Base-by-base conservation (phyloP, 2,329 filamentous ascomycete species). In the Xylaria sp. region DNA sequence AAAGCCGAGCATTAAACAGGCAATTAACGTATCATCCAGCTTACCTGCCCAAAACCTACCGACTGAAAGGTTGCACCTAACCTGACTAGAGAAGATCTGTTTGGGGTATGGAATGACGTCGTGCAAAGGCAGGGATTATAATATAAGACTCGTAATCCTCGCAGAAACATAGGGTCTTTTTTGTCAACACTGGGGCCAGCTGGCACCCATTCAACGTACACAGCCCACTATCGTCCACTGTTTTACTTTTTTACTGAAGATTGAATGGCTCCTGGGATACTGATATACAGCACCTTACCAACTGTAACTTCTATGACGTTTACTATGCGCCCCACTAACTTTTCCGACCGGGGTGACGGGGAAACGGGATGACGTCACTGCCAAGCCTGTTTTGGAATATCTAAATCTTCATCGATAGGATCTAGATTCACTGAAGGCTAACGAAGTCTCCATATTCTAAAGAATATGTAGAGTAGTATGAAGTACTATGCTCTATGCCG, bases 101-200 rank as follows among this genome's bases (percentile, higher is more conserved):
- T 24, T 36, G 21, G 39, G 27, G 34, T 55, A 17, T 32, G 42
- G 36, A 53, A 69, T 69, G 67, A 69, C 67, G 67, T 69, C 17
- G 42, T 48, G 21, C 32, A 57, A 57, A 36, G 30, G 39, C 21
- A 48, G 7, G 21, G 34, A 47, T 58, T 47, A 32, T 47, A 24
- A 4, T 60, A 36, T 55, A 39, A n/a, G 12, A 6, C 8, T 51
- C 48, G 7, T 39, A 21, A 36, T 36, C 8, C 30, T 39, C 32
- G 17, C 14, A 12, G 9, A 27, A 1, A 17, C 27, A 19, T 32
- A 2, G 19, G 11, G 11, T n/a, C 11, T 53, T 53, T 53, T 32
- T 32, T 27, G 27, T 53, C 50, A 32, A 17, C 50, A 14, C 32
- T 21, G 2, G 50, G 4, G 50, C 50, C 24, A n/a, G 27, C 12